Evolutionary conservation across 441 rosid species (phyloP), one percentile per base, ranked within the genome.

Genomic region (Pelargonium citronellum): DNA sequence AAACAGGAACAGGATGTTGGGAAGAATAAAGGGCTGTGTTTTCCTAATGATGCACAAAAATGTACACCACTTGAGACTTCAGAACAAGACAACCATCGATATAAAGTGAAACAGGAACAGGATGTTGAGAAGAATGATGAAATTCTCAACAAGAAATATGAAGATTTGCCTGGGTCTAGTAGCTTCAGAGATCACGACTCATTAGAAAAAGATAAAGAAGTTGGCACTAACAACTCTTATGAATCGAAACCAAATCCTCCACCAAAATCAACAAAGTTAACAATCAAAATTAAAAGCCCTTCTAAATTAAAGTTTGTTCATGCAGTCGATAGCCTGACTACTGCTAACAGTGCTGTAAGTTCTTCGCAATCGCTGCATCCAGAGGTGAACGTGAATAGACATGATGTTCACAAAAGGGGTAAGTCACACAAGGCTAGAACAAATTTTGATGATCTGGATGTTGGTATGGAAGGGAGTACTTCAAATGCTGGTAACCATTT

Each of bases 241-340:
- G 87, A 79, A 75, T 24, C 74, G 77, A 83, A 82, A 43, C 86
- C 74, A 74, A 74, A 79, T 39, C 71, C 83, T 73, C 86, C 86
- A 58, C 81, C 68, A 62, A 90, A 83, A 78, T 67, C 82, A 65
- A 80, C 83, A 69, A 87, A 78, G 68, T 77, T 90, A 71, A 90
- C 76, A 82, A 80, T 90, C 70, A 95, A 75, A 69, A 72, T 74
- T 53, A 80, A 69, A 66, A 80, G 81, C 71, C 80, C 82, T 51
- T 67, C 85, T 64, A 75, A 79, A 78, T 73, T 67, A 58, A 85
- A 76, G 61, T 24, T 49, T 69, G 20, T 61, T 19, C 53, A 69
- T 69, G 58, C 70, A 49, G 85, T 74, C 37, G 82, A 81, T 76
- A 82, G 77, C 70, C 62, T 70, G 34, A 61, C 74, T 10, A 41